A percentile compares a stretch with the other conserved stretches of the same genome.
Conservation (phyloP, 208 protist species). For the Blastocrithidia nonstop region DNA sequence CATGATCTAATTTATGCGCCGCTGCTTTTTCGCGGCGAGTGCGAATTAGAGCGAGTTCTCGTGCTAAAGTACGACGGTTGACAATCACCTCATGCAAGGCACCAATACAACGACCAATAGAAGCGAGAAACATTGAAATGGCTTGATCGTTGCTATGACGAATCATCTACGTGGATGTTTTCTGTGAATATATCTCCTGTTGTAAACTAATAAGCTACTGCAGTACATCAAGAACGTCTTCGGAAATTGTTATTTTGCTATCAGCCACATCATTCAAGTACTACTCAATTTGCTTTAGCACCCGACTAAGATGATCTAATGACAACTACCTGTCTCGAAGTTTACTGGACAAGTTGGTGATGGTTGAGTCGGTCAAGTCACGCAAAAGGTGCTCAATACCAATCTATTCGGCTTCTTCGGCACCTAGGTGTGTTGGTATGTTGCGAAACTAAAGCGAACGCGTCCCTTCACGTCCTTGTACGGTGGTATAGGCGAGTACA, state of each 20-base stretch:
- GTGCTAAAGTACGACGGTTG: constrained; percentile 58
- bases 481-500: constrained; percentile 83
- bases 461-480: constrained; percentile 57
- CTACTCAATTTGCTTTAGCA: constrained; percentile 80
- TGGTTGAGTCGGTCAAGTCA: constrained; percentile 94
- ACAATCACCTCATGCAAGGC: constrained; percentile 75
- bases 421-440: constrained; percentile 88
- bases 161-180: constrained; percentile 78
- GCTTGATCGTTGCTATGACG: constrained; percentile 73
- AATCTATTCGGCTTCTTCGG: constrained; percentile 97
- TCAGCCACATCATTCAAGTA: constrained; percentile 81
- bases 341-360: constrained; percentile 91
- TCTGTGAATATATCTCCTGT: constrained; percentile 65
- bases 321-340: constrained; percentile 89
- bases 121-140: constrained; percentile 73
- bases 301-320: constrained; percentile 81
- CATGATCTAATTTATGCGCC: constrained; percentile 44
- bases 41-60: constrained; percentile 56
- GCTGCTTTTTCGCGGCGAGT: constrained; percentile 29
- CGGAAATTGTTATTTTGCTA: constrained; percentile 53
- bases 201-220: constrained; percentile 82
- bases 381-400: constrained; percentile 99
- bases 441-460: constrained; percentile 82
- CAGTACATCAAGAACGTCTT: constrained; percentile 76
- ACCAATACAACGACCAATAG: constrained; percentile 62